phyloP scores from a whole-genome alignment of 208 protist genomes.

The Trypanosoma cruzi region DNA sequence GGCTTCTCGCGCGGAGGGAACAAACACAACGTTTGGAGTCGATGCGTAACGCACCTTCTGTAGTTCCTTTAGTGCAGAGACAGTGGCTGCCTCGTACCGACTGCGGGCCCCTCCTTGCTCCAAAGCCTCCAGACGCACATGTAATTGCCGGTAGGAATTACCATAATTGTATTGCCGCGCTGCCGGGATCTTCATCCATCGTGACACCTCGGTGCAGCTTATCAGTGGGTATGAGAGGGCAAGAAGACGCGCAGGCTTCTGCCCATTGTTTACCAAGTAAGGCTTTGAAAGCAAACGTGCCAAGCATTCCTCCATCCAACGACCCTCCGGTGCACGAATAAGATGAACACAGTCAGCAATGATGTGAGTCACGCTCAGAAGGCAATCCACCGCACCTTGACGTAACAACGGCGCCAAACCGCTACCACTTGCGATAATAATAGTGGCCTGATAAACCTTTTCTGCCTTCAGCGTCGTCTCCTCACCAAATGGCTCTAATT shows the following conservation, averaged over 20 bases:
- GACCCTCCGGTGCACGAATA: conserved; percentile 70
- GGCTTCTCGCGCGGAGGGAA: conserved; percentile 61
- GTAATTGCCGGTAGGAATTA: conserved; percentile 68
- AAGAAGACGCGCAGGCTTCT: conserved; percentile 64
- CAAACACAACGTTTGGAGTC: conserved; percentile 68
- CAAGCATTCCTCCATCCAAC: conserved; percentile 85
- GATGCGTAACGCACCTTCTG: conserved; percentile 55
- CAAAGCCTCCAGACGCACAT: conserved; percentile 59
- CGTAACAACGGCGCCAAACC: conserved; percentile 58
- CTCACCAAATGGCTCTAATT: conserved; percentile 35
- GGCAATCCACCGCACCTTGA: conserved; percentile 30
- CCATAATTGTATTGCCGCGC: conserved; percentile 82
- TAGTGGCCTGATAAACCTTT: conserved; percentile 36
- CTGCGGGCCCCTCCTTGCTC: conserved; percentile 47
- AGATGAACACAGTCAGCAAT: conserved; percentile 86
- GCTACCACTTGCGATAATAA: conserved; percentile 64
- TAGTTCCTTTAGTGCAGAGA: conserved; percentile 57
- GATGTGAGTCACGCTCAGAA: conserved; percentile 76
- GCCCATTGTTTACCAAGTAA: conserved; percentile 53
- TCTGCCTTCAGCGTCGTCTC: conserved; percentile 16
- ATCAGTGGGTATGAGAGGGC: conserved; percentile 89
- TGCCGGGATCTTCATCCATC: conserved; percentile 72
- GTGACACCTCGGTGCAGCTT: conserved; percentile 77
- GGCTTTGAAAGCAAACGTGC: conserved; percentile 68
- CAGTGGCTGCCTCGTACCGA: conserved; percentile 68